Percentiles rank a stretch among this genome's conserved stretches.
Evolutionary conservation across 2,329 filamentous ascomycete species (phyloP).

Genomic region (Bipolaris bicolor): DNA sequence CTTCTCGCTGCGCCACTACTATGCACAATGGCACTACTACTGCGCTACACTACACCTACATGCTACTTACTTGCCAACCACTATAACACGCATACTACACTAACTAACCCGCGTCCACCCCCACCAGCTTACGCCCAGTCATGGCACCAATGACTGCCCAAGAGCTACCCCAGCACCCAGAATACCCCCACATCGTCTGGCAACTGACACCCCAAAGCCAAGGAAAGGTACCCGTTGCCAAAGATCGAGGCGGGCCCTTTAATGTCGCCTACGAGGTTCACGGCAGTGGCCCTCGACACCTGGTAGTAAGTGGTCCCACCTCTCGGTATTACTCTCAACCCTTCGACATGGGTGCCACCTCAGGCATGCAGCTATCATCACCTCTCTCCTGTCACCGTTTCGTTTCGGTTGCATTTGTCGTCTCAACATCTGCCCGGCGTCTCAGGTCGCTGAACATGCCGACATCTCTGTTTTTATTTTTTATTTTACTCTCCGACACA

Average conservation of each 20-base stretch:
- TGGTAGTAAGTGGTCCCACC: slow-evolving; percentile 66
- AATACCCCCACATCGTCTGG: slow-evolving; percentile 72
- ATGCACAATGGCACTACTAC: too few relatives aligned
- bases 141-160: slow-evolving; percentile 56
- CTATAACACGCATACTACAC: neutral
- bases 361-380: slow-evolving; percentile 12
- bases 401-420: slow-evolving; percentile 46
- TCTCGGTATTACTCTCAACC: slow-evolving; percentile 16
- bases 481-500: neutral
- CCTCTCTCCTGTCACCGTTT: slow-evolving; percentile 34
- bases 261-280: slow-evolving; percentile 81
- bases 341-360: slow-evolving; percentile 25
- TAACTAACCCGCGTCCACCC: slow-evolving; percentile 14
- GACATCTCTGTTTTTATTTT: neutral
- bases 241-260: slow-evolving; percentile 74
- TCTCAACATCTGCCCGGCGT: slow-evolving; percentile 40
- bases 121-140: slow-evolving; percentile 6
- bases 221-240: slow-evolving; percentile 69
- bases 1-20: too few relatives aligned
- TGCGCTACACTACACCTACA: too few relatives aligned
- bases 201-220: slow-evolving; percentile 68
- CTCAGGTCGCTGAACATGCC: slow-evolving; percentile 31
- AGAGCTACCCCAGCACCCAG: slow-evolving; percentile 68
- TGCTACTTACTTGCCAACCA: too few relatives aligned
- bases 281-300: slow-evolving; percentile 72